Evolutionary conservation across 1,284 basidiomycete species (phyloP).

Genomic region (Papiliotrema flavescens): DNA sequence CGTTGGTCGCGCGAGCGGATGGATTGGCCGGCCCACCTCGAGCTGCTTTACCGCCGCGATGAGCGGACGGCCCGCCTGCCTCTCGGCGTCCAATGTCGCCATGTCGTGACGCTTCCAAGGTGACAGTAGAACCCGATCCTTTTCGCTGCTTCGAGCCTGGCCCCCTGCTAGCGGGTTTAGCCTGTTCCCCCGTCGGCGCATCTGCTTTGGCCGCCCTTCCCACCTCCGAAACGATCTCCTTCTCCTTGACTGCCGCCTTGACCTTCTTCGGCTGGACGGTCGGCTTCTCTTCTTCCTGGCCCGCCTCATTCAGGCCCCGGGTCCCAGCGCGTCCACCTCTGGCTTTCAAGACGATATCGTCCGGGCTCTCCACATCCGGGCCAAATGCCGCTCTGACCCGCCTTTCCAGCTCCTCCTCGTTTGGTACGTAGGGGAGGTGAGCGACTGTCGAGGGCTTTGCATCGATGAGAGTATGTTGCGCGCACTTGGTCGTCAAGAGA

Average conservation of each 20-base stretch:
- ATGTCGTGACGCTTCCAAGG: too few species aligned
- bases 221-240: too few species aligned
- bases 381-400: constrained; percentile 37
- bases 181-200: not conserved
- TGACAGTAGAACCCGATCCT: too few species aligned
- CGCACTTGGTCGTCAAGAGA: constrained; percentile 31
- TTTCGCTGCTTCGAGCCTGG: too few species aligned
- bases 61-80: too few species aligned
- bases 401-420: constrained; percentile 21
- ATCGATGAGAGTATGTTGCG: not conserved
- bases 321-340: constrained; percentile 51
- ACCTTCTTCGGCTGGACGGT: not conserved
- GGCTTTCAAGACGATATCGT: constrained; percentile 53
- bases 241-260: not conserved
- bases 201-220: too few species aligned
- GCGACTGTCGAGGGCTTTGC: constrained; percentile 4
- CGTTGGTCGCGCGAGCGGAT: too few species aligned
- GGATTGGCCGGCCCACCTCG: too few species aligned
- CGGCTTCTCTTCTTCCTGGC: not conserved
- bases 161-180: not conserved
- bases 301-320: constrained; percentile 10
- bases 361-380: constrained; percentile 50
- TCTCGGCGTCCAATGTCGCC: too few species aligned
- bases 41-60: too few species aligned
- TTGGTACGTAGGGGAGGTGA: constrained; percentile 12